These are phyloP conservation scores for Bathelium albidoporum DNA, from an alignment of 495 filamentous ascomycete species.

Conservation along the genomic window DNA sequence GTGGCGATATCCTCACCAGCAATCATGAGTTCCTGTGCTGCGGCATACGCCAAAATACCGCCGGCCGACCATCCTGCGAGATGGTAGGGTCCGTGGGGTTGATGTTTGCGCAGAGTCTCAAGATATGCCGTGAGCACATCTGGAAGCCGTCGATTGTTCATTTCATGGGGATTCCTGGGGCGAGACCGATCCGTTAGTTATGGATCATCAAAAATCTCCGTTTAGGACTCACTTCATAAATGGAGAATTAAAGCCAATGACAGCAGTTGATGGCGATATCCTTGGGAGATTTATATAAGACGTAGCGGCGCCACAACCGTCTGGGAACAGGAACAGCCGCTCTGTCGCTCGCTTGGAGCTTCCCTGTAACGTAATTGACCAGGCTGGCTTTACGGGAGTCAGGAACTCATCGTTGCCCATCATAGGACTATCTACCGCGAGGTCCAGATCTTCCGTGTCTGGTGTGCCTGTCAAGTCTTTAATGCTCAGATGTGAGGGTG, in stretches of 20 bases:
- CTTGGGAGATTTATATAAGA: constrained; percentile 12
- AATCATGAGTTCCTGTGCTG: constrained; percentile 29
- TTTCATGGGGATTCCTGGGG: constrained; percentile 5
- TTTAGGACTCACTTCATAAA: constrained; percentile 2
- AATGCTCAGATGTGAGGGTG: constrained; percentile 26
- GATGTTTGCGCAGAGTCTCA: constrained; percentile 50
- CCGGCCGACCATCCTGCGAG: constrained; percentile 49
- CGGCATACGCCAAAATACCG: constrained; percentile 37
- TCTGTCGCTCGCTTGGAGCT: background rate
- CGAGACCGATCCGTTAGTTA: background rate
- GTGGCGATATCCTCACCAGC: constrained; percentile 19
- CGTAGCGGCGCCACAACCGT: constrained; percentile 15
- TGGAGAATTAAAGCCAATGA: constrained; percentile 12
- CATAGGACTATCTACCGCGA: background rate
- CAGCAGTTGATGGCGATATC: background rate
- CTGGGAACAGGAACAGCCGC: constrained; percentile 16
- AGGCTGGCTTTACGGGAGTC: constrained; percentile 13
- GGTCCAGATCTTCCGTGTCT: background rate
- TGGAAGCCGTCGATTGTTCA: constrained; percentile 23
- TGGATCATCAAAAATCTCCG: background rate
- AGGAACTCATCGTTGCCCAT: constrained; percentile 47
- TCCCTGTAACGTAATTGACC: constrained; percentile 17
- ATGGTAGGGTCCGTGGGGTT: constrained; percentile 56
- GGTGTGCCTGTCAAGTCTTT: constrained; percentile 11
- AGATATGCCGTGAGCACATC: constrained; percentile 38